Evolutionary conservation across 129 eudicot species (phyloP).

Genomic region (Ambrosia trifida): DNA sequence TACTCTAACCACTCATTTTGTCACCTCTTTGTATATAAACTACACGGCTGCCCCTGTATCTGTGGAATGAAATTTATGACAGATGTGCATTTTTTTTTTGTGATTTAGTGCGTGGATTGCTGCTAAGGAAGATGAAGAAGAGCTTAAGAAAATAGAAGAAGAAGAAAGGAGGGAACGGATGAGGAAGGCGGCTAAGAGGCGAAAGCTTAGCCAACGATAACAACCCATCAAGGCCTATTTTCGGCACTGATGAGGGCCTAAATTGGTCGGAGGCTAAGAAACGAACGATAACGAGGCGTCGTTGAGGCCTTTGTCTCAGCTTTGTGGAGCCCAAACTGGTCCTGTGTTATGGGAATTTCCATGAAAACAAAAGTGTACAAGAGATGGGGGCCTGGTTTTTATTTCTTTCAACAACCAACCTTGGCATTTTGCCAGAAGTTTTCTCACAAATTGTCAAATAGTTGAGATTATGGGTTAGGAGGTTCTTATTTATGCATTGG

Average conservation of each 20-base stretch:
- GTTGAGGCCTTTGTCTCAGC: too few relatives aligned
- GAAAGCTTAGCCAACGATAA: constrained; percentile 36
- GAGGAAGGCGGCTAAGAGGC: constrained; percentile 32
- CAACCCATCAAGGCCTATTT: not conserved
- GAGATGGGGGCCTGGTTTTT: constrained; percentile 29
- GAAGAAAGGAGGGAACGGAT: constrained; percentile 44
- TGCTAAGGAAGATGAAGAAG: constrained; percentile 76
- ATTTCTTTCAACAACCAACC: constrained; percentile 13
- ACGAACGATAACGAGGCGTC: constrained; percentile 19
- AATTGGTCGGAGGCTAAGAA: constrained; percentile 24
- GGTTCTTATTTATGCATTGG: not conserved
- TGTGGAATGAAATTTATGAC: not conserved
- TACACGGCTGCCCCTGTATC: not conserved
- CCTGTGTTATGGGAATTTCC: constrained; percentile 10
- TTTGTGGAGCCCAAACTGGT: constrained; percentile 10
- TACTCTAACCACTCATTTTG: not conserved
- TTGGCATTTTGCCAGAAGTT: constrained; percentile 14
- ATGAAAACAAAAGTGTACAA: constrained; percentile 21
- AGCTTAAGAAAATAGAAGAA: constrained; percentile 61
- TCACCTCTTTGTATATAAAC: not conserved
- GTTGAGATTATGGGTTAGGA: too few relatives aligned
- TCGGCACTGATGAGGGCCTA: constrained; percentile 10
- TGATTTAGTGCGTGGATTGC: constrained; percentile 66
- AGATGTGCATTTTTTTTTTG: constrained; percentile 11
- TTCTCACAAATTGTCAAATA: not conserved